A percentile compares a stretch with the other conserved stretches of the same genome.
These are phyloP conservation scores for Pseudozyma thailandica DNA, from an alignment of 1,284 basidiomycete species.

Conservation along the genomic window DNA sequence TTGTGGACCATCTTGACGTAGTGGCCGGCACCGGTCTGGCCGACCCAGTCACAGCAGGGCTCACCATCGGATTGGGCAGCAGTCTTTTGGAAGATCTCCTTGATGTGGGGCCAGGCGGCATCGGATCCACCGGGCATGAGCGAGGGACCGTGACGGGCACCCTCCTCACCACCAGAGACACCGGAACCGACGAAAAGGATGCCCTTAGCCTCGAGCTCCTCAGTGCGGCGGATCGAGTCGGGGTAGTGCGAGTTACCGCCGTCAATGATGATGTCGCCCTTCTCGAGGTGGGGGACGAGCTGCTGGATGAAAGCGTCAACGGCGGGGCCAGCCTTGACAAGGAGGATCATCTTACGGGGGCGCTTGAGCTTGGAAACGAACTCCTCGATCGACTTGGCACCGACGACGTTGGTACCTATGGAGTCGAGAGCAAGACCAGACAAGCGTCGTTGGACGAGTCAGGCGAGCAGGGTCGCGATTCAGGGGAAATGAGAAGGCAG, in stretches of 20 bases:
- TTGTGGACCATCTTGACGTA: conserved; percentile 99
- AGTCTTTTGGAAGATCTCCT: conserved; percentile 98
- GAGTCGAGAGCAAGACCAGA: neutral
- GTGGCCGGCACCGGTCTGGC: conserved; percentile 90
- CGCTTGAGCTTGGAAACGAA: conserved; percentile 74
- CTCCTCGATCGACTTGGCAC: conserved; percentile 93
- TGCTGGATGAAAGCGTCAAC: conserved; percentile 74
- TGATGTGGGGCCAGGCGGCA: conserved; percentile 94
- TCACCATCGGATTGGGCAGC: conserved; percentile 94
- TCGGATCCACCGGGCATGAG: conserved; percentile 98
- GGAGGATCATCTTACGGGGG: conserved; percentile 85
- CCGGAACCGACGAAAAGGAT: conserved; percentile 97
- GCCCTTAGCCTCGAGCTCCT: conserved; percentile 93
- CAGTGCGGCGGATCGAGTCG: conserved; percentile 92
- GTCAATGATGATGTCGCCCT: conserved; percentile 94
- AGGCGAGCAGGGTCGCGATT: too few relatives aligned
- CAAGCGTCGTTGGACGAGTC: neutral
- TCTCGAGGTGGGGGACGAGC: conserved; percentile 73
- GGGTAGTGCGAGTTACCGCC: conserved; percentile 99
- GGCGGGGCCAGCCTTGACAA: conserved; percentile 79
- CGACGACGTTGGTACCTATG: conserved; percentile 87
- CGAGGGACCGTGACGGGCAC: conserved; percentile 95
- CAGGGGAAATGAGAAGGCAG: neutral
- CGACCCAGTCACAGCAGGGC: conserved; percentile 99
- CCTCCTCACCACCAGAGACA: conserved; percentile 99